Evolutionary conservation across 129 eudicot species (phyloP), one percentile per base, ranked within the genome.

Genomic region (Deinandra increscens): DNA sequence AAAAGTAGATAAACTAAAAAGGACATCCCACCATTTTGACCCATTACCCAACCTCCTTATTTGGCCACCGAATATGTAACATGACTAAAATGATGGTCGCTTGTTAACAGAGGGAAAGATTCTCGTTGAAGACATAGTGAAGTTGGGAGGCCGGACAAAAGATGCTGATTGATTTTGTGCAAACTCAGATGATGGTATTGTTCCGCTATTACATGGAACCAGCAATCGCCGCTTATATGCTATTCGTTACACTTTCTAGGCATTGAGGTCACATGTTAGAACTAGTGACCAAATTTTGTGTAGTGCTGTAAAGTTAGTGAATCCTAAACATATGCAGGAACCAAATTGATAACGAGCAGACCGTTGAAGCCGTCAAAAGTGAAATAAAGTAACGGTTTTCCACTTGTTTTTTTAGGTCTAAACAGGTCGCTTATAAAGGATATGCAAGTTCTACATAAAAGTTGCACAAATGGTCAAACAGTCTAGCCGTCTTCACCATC

Each of bases 81-180:
- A 43, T 8, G 26, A 18, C 77, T 61, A 29, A 34, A 34, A 43
- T 26, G 13, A 17, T 8, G 41, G 60, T 62, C 73, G 74, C 39
- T 73, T 70, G 74, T 29, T 73, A 67, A 68, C 95, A 93, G 99
- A 93, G 18, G 99, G 99, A n/a, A 93, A 93, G 82, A 89, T 93
- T 66, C 92, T 87, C n/a, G 99, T 87, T 75, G 93, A 89, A 85
- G 99, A 93, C 75, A 87, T 93, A 55, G 91, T 93, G 67, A 89
- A 84, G 78, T 67, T 93, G 84, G 96, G 85, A 18, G 80, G 92
- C 56, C 81, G 80, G 29, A 71, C 83, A 20, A 83, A 85, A 69
- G 88, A 91, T 36, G 83, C 62, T 5, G 80, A 81, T 62, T 58
- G 68, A 41, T 64, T 70, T 34, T 82, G 75, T 76, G 73, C 65